Evolutionary conservation across 495 filamentous ascomycete genomes (phyloP).

Genomic region (Podospora comata): DNA sequence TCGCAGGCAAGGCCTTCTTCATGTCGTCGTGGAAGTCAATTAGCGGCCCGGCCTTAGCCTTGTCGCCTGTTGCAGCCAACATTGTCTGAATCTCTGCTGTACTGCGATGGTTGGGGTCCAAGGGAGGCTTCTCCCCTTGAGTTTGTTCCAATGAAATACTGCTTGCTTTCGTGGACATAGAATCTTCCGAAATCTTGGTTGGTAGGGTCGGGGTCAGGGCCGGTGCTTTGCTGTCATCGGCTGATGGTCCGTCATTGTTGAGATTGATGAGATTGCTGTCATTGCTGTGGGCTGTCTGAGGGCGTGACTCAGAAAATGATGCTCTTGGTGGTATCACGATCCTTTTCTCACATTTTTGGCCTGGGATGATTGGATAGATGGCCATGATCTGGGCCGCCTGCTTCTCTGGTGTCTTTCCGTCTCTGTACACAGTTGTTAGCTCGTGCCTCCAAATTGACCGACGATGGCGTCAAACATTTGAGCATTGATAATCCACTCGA

Average conservation of each 20-base stretch:
- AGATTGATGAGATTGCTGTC: conserved; percentile 47
- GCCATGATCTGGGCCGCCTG: conserved; percentile 81
- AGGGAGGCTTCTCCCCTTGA: conserved; percentile 6
- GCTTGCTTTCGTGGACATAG: background rate
- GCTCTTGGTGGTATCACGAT: conserved; percentile 40
- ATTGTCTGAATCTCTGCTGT: conserved; percentile 41
- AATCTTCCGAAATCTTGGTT: background rate
- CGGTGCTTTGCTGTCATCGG: background rate
- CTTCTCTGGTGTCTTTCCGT: conserved; percentile 64
- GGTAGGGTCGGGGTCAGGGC: background rate
- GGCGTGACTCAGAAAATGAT: conserved; percentile 19
- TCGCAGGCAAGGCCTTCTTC: conserved; percentile 40
- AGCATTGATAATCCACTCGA: conserved; percentile 95
- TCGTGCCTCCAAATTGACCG: conserved; percentile 1
- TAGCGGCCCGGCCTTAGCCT: conserved; percentile 36
- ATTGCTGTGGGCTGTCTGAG: conserved; percentile 11
- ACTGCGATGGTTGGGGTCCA: conserved; percentile 28
- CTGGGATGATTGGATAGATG: conserved; percentile 79
- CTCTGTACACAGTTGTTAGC: conserved; percentile 45
- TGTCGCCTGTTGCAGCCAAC: conserved; percentile 41
- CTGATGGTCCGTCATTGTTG: conserved; percentile 33
- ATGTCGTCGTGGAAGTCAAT: conserved; percentile 53
- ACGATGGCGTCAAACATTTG: conserved; percentile 61
- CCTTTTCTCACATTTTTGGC: conserved; percentile 53
- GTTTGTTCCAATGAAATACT: background rate